Conservation (phyloP, 768 basidiomycete species). For the Lenzites betulinus region DNA sequence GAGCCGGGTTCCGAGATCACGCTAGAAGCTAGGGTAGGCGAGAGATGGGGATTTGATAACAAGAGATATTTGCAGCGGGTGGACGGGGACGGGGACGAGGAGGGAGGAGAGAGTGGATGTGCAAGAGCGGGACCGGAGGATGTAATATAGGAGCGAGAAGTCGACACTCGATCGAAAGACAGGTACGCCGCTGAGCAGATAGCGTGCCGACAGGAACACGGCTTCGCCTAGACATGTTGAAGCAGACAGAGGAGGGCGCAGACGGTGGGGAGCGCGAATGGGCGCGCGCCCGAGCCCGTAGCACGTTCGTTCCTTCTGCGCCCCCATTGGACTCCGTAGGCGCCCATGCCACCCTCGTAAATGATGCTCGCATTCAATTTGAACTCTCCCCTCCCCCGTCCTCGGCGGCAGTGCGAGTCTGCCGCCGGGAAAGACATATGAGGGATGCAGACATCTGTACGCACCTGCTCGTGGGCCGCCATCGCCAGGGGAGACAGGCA, state of each 20-base stretch:
- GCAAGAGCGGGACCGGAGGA: background rate
- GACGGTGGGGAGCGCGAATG: background rate
- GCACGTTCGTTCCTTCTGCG: conserved; percentile 20
- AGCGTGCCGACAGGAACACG: background rate
- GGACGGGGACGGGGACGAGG: background rate
- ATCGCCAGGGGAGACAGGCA: background rate
- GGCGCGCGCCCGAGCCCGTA: background rate
- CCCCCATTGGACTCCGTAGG: conserved; percentile 10
- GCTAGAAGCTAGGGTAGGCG: conserved; percentile 5
- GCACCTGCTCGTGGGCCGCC: background rate
- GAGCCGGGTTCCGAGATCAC: background rate
- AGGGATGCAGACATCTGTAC: background rate
- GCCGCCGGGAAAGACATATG: no score
- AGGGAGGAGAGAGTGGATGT: background rate
- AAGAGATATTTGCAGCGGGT: background rate
- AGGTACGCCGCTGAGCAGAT: background rate
- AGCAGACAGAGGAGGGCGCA: background rate
- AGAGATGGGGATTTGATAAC: background rate
- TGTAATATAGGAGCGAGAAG: background rate
- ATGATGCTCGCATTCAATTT: background rate
- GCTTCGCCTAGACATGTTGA: conserved; percentile 2
- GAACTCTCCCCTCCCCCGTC: background rate
- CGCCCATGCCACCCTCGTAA: conserved; percentile 9
- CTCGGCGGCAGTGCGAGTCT: background rate
- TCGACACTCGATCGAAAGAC: background rate